Base-by-base conservation (phyloP, 1,139 yeast genomes). In the Scheffersomyces lignicola region DNA sequence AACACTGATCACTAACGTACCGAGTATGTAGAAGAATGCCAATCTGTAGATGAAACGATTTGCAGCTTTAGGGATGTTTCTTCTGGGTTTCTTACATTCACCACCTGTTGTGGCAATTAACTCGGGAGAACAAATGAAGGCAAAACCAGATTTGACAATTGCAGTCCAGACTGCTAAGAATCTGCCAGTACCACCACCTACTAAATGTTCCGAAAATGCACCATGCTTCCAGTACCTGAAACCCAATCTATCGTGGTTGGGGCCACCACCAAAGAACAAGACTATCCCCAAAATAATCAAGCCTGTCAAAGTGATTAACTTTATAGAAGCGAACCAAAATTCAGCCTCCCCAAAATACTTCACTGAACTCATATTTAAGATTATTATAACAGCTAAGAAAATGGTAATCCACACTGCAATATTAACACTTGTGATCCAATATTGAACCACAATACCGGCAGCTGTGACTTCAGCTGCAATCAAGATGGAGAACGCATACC, bases 211-310 rank as follows among this genome's bases (percentile, higher is more conserved):
- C 24, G 51, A 48, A 51, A 80, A 80, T 0, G 83, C 78, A 7
- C 80, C 81, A 36, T 73, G 55, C 41, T 75, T 68, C 88, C 88
- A 82, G 54, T 76, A 81, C 41, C 80, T 72, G 65, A 66, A 79
- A 17, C 82, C 81, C 31, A 76, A 59, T 45, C 83, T 64, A 46
- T 77, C 83, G 47, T 77, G 80, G 33, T 67, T 64, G 34, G 84
- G 84, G 30, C 72, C 76, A 23, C 78, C 78, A 17, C 78, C 78
- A 43, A 68, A 68, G 47, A 56, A 73, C 42, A 59, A 58, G 46
- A 60, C 75, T 49, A 60, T 58, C n/a, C 73, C 73, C 37, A 65
- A 51, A 28, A 69, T 63, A 35, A 68, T 63, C 41, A 68, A 58
- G 3, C 71, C 71, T 3, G 58, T 46, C 32, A 66, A 57, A 4